Conservation (phyloP, 2,329 filamentous ascomycete genomes). For the Fusarium sp. region DNA sequence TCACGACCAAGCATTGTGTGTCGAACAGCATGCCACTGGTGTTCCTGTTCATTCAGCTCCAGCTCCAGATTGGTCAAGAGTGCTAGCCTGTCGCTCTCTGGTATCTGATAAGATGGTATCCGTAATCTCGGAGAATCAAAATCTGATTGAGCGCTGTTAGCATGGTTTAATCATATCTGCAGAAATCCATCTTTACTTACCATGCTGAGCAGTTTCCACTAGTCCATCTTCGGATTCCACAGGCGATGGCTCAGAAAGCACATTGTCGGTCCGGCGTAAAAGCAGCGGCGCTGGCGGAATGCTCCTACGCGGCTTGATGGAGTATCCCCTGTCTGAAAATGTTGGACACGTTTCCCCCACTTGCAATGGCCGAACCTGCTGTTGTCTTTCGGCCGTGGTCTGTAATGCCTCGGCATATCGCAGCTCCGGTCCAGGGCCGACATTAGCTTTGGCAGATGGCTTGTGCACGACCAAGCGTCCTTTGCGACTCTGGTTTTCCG, state of each 20-base stretch:
- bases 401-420: constrained; percentile 23
- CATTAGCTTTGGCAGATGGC: constrained; percentile 26
- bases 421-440: constrained; percentile 17
- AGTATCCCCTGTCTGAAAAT: constrained; percentile 64
- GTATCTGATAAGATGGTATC: constrained; percentile 39
- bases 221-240: constrained; percentile 61
- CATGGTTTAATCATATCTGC: constrained; percentile 4
- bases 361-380: constrained; percentile 60
- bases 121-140: constrained; percentile 4
- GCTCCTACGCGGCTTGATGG: constrained; percentile 58
- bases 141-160: constrained; percentile 18
- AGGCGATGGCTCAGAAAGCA: constrained; percentile 61
- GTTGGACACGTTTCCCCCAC: constrained; percentile 67
- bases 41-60: constrained; percentile 69
- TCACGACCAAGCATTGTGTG: constrained; percentile 58
- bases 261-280: constrained; percentile 55
- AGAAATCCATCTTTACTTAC: constrained; percentile 15
- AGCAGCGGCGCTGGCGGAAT: constrained; percentile 65
- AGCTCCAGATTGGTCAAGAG: constrained; percentile 67
- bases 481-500: constrained; percentile 43
- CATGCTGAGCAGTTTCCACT: constrained; percentile 46
- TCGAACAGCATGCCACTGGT: constrained; percentile 67
- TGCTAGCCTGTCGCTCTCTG: constrained; percentile 53
- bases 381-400: neutral
- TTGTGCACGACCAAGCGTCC: constrained; percentile 59